phyloP scores from a whole-genome alignment of 1,284 basidiomycete species.

The Microbotryum lychnidis-dioicae region DNA sequence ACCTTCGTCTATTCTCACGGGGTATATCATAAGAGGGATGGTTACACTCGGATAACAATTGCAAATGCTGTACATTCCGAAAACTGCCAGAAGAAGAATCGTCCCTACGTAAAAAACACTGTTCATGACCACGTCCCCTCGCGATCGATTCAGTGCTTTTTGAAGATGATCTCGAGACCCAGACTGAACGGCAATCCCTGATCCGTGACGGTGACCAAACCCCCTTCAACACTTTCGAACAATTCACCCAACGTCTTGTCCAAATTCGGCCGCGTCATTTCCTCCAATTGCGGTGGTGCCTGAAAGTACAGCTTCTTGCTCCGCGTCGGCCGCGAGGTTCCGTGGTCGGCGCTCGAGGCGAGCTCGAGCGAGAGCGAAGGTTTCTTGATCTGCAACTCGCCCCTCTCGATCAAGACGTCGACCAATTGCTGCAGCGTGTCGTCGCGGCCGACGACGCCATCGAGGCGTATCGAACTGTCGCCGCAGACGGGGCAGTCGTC shows the following conservation, averaged over 20 bases:
- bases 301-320: constrained; percentile 77
- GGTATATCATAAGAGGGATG: too few relatives aligned
- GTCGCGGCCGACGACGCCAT: constrained; percentile 48
- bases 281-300: constrained; percentile 79
- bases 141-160: not conserved
- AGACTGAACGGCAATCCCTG: constrained; percentile 78
- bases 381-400: constrained; percentile 51
- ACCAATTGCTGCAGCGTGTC: constrained; percentile 76
- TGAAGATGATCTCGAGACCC: constrained; percentile 47
- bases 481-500: constrained; percentile 96
- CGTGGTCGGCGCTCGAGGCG: constrained; percentile 56
- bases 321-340: constrained; percentile 45
- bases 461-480: constrained; percentile 67
- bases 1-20: too few relatives aligned
- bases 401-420: constrained; percentile 70
- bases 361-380: constrained; percentile 48
- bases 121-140: constrained; percentile 1
- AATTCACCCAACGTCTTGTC: constrained; percentile 75
- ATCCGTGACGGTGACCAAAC: constrained; percentile 64
- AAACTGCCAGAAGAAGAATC: too few relatives aligned
- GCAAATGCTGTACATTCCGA: too few relatives aligned
- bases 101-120: too few relatives aligned
- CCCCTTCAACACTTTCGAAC: constrained; percentile 41
- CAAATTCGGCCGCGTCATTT: constrained; percentile 78
- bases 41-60: too few relatives aligned